Evolutionary conservation across 2,329 filamentous ascomycete species (phyloP).

Genomic region (Pseudogymnoascus sp.): DNA sequence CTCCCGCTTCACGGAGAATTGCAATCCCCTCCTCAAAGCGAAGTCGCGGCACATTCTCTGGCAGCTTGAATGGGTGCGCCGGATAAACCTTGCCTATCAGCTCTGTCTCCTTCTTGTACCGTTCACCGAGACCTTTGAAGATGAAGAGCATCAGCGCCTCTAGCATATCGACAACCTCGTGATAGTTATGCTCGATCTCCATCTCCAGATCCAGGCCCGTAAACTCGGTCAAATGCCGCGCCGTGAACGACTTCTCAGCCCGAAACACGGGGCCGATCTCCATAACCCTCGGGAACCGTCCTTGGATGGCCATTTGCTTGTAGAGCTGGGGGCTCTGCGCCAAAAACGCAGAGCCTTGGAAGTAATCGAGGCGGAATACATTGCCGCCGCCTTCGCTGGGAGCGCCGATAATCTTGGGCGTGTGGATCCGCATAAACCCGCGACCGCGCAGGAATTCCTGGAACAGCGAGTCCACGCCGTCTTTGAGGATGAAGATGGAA

Average conservation of each 20-base stretch:
- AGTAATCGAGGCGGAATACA: too few species aligned
- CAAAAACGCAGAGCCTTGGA: too few species aligned
- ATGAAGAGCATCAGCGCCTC: slow-evolving; percentile 41
- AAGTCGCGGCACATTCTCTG: not conserved
- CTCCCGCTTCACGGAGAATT: not conserved
- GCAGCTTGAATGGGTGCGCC: slow-evolving; percentile 1
- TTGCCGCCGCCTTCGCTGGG: too few species aligned
- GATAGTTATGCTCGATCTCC: slow-evolving; percentile 39
- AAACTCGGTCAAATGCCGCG: too few species aligned
- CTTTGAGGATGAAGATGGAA: slow-evolving; percentile 58
- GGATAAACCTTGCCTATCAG: not conserved
- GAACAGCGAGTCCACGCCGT: slow-evolving; percentile 53
- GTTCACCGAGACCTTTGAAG: slow-evolving; percentile 34
- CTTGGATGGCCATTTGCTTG: too few species aligned
- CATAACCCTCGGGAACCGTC: too few species aligned
- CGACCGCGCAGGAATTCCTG: slow-evolving; percentile 45
- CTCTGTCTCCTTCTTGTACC: slow-evolving; percentile 28
- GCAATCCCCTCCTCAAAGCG: not conserved
- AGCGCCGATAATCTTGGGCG: too few species aligned
- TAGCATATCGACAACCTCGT: slow-evolving; percentile 40
- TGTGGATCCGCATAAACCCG: not conserved
- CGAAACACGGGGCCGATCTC: too few species aligned
- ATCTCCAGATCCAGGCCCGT: slow-evolving; percentile 36
- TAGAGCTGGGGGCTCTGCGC: too few species aligned
- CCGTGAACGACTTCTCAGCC: too few species aligned